Evolutionary conservation across 2,329 filamentous ascomycete species (phyloP), one percentile per base, ranked within the genome.

Genomic region (Penicillium glabrum): DNA sequence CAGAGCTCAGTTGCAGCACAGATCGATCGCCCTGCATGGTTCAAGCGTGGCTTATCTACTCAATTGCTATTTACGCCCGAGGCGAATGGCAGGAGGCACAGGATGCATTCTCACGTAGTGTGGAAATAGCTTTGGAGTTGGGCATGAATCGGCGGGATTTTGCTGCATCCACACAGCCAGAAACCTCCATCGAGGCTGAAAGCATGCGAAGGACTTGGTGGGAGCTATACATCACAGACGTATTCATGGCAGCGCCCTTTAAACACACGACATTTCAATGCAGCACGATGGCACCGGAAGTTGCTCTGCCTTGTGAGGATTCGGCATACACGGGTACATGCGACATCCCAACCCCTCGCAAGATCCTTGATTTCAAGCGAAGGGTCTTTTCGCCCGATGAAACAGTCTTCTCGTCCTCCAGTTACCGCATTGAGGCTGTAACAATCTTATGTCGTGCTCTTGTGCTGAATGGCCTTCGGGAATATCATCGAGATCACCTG

Each of bases 171-270:
- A 46, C 63, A 14, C 63, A 62, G 29, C 29, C 63, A 16, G 60
- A 86, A 87, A 7, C 82, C 85, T 59, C 64, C 0, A 78, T 90
- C 1, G 70, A 93, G 19, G 89, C 93, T 68, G 92, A 96, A 73
- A 91, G 89, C 69, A 89, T 90, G 84, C 83, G 91, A 29, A 81
- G 92, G 59, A 96, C 91, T 1, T 96, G 91, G 91, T 96, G 92
- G 92, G 90, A 84, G 65, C 67, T 89, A 27, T 92, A 87, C 67
- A 83, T 89, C 29, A 83, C 89, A 11, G 91, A 96, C 67, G 89
- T 89, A 48, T 89, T 93, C 82, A 83, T 95, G 64, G 89, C 90
- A 3, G 89, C 89, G 11, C 85, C 93, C 11, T 67, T 67, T 27
- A 66, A 67, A 23, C 66, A 61, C 16, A 68, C 66, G 29, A 61